Evolutionary conservation across 768 basidiomycete species (phyloP).

Genomic region (Lepiota brunneoincarnata): DNA sequence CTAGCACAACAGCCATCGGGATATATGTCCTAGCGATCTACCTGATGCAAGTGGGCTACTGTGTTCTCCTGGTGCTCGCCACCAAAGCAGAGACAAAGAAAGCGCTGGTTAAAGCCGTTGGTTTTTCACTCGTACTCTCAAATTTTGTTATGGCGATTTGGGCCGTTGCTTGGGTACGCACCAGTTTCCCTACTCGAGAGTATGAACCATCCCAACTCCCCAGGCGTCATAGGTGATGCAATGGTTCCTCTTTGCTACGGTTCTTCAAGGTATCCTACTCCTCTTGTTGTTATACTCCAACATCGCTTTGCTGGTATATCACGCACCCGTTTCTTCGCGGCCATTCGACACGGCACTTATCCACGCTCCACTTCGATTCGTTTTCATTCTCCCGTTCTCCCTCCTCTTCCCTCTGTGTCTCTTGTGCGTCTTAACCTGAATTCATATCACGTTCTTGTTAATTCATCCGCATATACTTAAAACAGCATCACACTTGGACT

Average conservation of each 20-base stretch:
- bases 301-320: slow-evolving; percentile 72
- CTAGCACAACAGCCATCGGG: slow-evolving; percentile 53
- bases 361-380: slow-evolving; percentile 83
- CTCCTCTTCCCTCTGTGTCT: slow-evolving; percentile 59
- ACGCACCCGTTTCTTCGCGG: slow-evolving; percentile 50
- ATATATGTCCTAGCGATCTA: slow-evolving; percentile 62
- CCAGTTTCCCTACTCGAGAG: background rate
- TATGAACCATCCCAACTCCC: background rate
- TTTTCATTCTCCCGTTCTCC: slow-evolving; percentile 49
- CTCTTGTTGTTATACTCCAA: slow-evolving; percentile 78
- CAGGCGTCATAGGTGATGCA: slow-evolving; percentile 53
- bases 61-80: slow-evolving; percentile 69
- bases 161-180: slow-evolving; percentile 71
- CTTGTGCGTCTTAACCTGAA: slow-evolving; percentile 43
- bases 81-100: slow-evolving; percentile 80
- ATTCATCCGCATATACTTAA: background rate
- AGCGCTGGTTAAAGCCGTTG: slow-evolving; percentile 77
- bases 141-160: slow-evolving; percentile 82
- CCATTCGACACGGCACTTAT: slow-evolving; percentile 82
- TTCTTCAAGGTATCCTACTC: slow-evolving; percentile 69
- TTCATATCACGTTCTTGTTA: background rate
- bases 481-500: slow-evolving; percentile 70
- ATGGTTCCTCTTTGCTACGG: slow-evolving; percentile 73
- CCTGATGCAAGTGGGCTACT: slow-evolving; percentile 76
- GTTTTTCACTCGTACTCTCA: slow-evolving; percentile 67